Base-by-base conservation (phyloP, 306 rosid species). In the Dicorynia guianensis region DNA sequence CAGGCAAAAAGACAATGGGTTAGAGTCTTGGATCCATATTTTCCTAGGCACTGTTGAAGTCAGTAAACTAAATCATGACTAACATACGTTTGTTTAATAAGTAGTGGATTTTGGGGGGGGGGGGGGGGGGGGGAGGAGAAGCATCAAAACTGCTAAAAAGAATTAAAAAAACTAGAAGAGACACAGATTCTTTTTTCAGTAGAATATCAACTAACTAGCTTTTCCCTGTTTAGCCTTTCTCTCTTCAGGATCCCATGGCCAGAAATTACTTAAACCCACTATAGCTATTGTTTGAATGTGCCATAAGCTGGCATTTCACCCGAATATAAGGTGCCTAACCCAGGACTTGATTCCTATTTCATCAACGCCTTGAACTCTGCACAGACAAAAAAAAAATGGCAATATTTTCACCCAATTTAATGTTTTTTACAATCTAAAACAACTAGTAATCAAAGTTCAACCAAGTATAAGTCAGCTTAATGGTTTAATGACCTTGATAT, bases 201-300 rank as follows among this genome's bases (percentile, higher is more conserved):
- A 65, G 35, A 43, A 25, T 25, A 11, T 7, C 3, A 54, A 30
- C 15, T 57, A 7, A 57, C 35, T 52, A 0, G 2, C 13, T 42
- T 13, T 14, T 39, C 43, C 38, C 15, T 39, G 49, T 8, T 18
- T 30, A 59, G 38, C 35, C 38, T 52, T 49, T 35, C 60, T 18
- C 33, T 56, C 13, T 35, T 7, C 40, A 13, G n/a, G 5, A 59
- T 25, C 30, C 8, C 3, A 20, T 18, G 15, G 34, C 12, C 56
- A 72, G 43, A 15, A 75, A 38, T 5, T 63, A 43, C 20, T 46
- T 54, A 36, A 68, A 71, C 63, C 67, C 67, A 63, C 12, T 6
- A 8, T 17, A 53, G 43, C 62, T 40, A 30, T 6, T 12, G 43
- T 52, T 34, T 48, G 17, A 56, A 36, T 48, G n/a, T 12, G 67